Base-by-base conservation (phyloP, 495 filamentous ascomycete genomes). In the Neurospora africana region DNA sequence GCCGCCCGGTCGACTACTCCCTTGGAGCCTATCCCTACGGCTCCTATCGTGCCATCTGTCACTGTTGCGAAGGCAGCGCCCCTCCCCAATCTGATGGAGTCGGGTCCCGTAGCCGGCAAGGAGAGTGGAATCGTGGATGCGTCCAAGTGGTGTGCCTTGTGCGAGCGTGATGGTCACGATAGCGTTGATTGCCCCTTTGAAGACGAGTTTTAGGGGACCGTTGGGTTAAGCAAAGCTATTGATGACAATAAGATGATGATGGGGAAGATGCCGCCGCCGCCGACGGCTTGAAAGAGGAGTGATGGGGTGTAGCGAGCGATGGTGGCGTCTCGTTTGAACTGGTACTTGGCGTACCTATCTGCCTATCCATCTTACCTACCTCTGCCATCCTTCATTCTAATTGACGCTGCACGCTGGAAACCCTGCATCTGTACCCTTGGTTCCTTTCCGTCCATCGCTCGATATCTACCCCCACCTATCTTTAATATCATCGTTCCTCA, bases 111-210 rank as follows among this genome's bases (percentile, higher is more conserved):
- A 13, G 90, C 92, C 5, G 94, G 93, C 43, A 97, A 95, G 83
- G 89, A 91, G 70, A 92, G 88, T 68, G 90, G 89, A 1, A 84
- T 91, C 40, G 86, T 95, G 72, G 93, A 99, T 76, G 88, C 89
- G 74, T 84, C 88, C 71, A 97, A 95, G 82, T 99, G 95, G 95
- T 99, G 95, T 82, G 95, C 96, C 70, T 84, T 98, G 65, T 99
- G 95, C 79, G 95, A 99, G 84, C 87, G 91, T 70, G 96, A 98
- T 77, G 95, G 95, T 38, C 95, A 99, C 77, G 92, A 95, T 79
- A 97, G 93, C 78, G 93, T 96, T 72, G 92, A 96, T 80, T 98
- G 95, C 83, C 95, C 94, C 17, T 91, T 96, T 82, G 94, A 98
- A 80, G 93, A 95, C 78, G 91, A 88, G 76, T 91, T 90, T 73